Percentiles rank a stretch among this genome's conserved stretches.
These are phyloP conservation scores for Malassezia restricta DNA, from an alignment of 1,284 basidiomycete species.

Conservation along the genomic window DNA sequence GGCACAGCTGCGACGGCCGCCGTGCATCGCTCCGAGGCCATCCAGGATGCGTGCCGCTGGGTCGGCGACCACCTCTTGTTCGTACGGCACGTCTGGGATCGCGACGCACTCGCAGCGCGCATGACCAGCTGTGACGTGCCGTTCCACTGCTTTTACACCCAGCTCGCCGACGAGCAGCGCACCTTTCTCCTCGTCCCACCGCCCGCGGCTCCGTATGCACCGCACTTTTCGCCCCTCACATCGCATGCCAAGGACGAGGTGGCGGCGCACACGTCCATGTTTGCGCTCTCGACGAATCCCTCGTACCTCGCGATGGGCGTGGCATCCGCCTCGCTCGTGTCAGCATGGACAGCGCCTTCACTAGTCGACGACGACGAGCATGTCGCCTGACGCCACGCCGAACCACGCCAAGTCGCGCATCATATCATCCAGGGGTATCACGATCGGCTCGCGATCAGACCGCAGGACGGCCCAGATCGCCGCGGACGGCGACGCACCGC, in stretches of 20 bases:
- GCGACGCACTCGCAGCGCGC: slow-evolving; percentile 55
- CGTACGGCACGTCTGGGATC: slow-evolving; percentile 76
- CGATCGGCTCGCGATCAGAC: slow-evolving; percentile 7
- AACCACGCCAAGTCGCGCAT: slow-evolving; percentile 23
- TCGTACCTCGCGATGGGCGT: slow-evolving; percentile 73
- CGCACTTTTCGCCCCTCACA: slow-evolving; percentile 23
- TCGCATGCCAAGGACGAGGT: slow-evolving; percentile 62
- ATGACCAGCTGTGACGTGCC: slow-evolving; percentile 46
- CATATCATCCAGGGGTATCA: slow-evolving; percentile 22
- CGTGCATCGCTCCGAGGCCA: slow-evolving; percentile 54
- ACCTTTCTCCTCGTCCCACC: slow-evolving; percentile 41
- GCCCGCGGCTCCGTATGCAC: slow-evolving; percentile 10
- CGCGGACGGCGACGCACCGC: slow-evolving; percentile 5
- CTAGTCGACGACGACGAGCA: slow-evolving; percentile 7
- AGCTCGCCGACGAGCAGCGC: slow-evolving; percentile 20
- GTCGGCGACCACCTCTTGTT: slow-evolving; percentile 81
- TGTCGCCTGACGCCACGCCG: slow-evolving; percentile 15
- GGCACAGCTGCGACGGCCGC: slow-evolving; percentile 61
- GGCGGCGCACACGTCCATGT: slow-evolving; percentile 79
- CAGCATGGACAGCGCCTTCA: neutral
- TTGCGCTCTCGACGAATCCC: slow-evolving; percentile 67
- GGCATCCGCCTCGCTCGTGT: neutral
- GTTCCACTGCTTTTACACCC: slow-evolving; percentile 46
- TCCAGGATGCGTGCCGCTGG: slow-evolving; percentile 50
- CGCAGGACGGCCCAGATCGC: slow-evolving; percentile 24